A percentile compares a stretch with the other conserved stretches of the same genome.
Evolutionary conservation across 2,329 filamentous ascomycete species (phyloP).

Genomic region (Botryotinia calthae): DNA sequence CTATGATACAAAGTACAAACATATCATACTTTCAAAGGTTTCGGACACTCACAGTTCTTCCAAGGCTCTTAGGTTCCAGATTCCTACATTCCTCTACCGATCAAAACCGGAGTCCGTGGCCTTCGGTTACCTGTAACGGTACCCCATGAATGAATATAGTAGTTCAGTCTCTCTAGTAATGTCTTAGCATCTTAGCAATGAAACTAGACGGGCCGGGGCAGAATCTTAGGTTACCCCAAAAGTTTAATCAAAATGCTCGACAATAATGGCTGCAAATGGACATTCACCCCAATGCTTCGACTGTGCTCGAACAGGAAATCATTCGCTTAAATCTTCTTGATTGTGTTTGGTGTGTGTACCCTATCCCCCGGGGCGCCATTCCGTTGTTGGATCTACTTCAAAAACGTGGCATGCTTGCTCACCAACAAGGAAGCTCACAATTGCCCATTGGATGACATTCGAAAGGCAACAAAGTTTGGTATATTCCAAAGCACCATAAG

Average conservation of each 20-base stretch:
- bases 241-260: neutral
- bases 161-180: neutral
- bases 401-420: slow-evolving; percentile 22
- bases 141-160: neutral
- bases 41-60: slow-evolving; percentile 12
- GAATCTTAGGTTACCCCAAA: slow-evolving; percentile 8
- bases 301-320: neutral
- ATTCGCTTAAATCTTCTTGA: slow-evolving; percentile 16
- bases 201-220: neutral
- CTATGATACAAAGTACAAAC: neutral
- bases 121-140: neutral
- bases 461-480: slow-evolving; percentile 13
- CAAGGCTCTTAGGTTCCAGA: slow-evolving; percentile 3
- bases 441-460: neutral
- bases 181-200: slow-evolving; percentile 9
- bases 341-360: slow-evolving; percentile 7
- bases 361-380: neutral
- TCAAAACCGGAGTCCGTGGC: neutral
- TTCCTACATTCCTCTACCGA: neutral
- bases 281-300: neutral
- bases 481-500: neutral
- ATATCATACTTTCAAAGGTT: neutral
- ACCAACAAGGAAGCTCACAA: slow-evolving; percentile 3
- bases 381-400: slow-evolving; percentile 9
- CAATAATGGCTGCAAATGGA: neutral